Evolutionary conservation across 306 rosid genomes (phyloP), one percentile per base, ranked within the genome.

Genomic region (Dryas octopetala): DNA sequence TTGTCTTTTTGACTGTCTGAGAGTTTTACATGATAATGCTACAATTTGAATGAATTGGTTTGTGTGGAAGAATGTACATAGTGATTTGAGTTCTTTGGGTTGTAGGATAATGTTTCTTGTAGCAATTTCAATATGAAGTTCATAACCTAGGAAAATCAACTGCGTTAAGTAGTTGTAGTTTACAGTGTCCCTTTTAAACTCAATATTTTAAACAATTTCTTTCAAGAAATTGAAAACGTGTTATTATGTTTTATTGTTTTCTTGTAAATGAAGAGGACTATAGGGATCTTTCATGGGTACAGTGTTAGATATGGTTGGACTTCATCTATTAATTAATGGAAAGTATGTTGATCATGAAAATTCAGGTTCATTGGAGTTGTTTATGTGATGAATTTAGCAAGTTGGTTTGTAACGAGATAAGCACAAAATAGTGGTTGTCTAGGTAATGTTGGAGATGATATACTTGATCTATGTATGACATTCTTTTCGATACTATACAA

Each of bases 81-180:
- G 3, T 48, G 16, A 43, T 9, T 19, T 15, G 0, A 70, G 63
- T 10, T 53, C 38, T n/a, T 7, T 7, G 38, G 4, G 46, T 52
- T 38, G 48, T 52, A 69, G 62, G 55, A 45, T 19, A 23, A 14
- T 41, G 49, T 63, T 63, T 46, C 3, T 40, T 51, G 47, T 32
- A 41, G 5, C 60, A 51, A 40, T 16, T 70, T 17, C 6, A 9
- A 16, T 23, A 13, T 23, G n/a, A 47, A 47, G 16, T 65, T n/a
- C 3, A 16, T 46, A 9, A n/a, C 70, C 47, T n/a, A n/a, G 70
- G 70, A 44, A 17, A 45, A 45, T 38, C 46, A 7, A 62, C 46
- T 62, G 17, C 19, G 38, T 62, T 62, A 3, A 32, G 66, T 32
- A 38, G 66, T 62, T 62, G 66, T 10, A 62, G 66, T 62, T 62